phyloP scores from a whole-genome alignment of 73 alveolate species.

The Tetrahymena borealis region DNA sequence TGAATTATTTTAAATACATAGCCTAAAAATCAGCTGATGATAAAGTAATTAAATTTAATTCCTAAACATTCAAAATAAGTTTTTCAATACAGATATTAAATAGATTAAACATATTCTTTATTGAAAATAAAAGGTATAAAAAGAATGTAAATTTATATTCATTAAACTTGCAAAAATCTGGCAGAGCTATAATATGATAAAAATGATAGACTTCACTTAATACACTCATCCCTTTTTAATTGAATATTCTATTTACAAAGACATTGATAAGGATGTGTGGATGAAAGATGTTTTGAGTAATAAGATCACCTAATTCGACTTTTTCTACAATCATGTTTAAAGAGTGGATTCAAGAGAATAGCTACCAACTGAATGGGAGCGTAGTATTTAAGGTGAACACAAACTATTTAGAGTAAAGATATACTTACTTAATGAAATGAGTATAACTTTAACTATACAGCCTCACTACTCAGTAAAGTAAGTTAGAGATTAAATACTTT shows the following conservation, averaged over 20 bases:
- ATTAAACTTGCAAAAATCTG: not conserved
- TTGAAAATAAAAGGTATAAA: not conserved
- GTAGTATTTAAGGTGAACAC: not conserved
- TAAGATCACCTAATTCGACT: not conserved
- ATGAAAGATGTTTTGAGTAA: not conserved
- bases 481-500: not conserved
- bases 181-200: not conserved
- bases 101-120: not conserved
- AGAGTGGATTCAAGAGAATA: constrained; percentile 1
- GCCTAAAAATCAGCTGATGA: not conserved
- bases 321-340: not conserved
- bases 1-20: not conserved
- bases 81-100: too few species aligned
- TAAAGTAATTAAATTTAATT: not conserved
- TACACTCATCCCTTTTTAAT: not conserved
- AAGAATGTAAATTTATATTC: not conserved
- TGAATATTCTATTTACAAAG: not conserved
- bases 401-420: not conserved
- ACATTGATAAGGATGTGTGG: not conserved
- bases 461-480: not conserved
- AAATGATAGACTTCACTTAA: not conserved
- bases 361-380: not conserved
- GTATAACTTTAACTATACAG: not conserved
- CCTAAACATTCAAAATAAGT: too few species aligned
- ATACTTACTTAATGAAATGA: not conserved